A percentile compares a stretch with the other conserved stretches of the same genome.
These are phyloP conservation scores for Phoma sp. DNA, from an alignment of 2,329 filamentous ascomycete genomes.

Conservation along the genomic window DNA sequence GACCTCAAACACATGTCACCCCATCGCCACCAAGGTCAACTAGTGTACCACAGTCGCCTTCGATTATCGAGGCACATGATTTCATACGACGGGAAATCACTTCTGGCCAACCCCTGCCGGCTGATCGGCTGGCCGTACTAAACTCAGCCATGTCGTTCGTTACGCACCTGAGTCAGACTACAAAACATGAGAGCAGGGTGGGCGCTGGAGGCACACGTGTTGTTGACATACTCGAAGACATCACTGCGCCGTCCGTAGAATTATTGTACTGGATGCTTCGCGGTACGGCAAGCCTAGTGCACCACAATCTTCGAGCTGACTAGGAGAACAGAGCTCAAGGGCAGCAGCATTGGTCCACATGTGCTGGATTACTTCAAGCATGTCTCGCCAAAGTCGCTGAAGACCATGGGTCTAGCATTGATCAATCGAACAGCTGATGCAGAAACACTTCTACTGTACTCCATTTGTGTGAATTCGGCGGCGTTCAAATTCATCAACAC, in stretches of 20 bases:
- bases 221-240: constrained; percentile 17
- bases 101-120: constrained; percentile 14
- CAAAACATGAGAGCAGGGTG: background rate
- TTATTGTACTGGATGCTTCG: constrained; percentile 29
- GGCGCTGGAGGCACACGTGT: constrained; percentile 1
- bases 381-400: constrained; percentile 27
- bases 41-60: constrained; percentile 21
- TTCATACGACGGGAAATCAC: constrained; percentile 23
- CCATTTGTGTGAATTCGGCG: constrained; percentile 30
- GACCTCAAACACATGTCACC: constrained; percentile 3
- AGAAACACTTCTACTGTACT: constrained; percentile 28
- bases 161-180: constrained; percentile 16
- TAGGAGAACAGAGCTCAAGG: constrained; percentile 18
- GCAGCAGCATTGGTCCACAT: constrained; percentile 23
- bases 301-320: background rate
- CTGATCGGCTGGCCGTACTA: constrained; percentile 23
- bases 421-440: constrained; percentile 19
- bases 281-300: constrained; percentile 6
- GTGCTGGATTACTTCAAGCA: constrained; percentile 31
- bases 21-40: constrained; percentile 13
- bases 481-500: constrained; percentile 29
- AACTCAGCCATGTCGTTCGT: constrained; percentile 28
- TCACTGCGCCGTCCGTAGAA: constrained; percentile 18
- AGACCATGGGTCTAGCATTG: constrained; percentile 25
- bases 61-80: constrained; percentile 24